Percentiles rank a stretch among this genome's conserved stretches.
Evolutionary conservation across 2,329 filamentous ascomycete species (phyloP).

Genomic region (Fusarium temperatum): DNA sequence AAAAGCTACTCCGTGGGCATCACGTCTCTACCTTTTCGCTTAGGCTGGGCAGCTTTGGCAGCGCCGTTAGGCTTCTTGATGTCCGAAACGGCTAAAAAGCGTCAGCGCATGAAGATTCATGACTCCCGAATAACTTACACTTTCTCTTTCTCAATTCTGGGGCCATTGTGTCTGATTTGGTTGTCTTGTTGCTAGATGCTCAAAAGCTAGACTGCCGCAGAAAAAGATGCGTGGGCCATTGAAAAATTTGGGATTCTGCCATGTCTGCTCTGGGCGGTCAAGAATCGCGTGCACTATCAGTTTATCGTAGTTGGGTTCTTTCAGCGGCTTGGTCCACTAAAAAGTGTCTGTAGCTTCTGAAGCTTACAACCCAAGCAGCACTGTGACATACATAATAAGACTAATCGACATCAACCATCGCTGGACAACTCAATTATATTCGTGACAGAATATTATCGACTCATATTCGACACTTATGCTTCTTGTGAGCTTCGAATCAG

Average conservation of each 20-base stretch:
- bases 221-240: conserved; percentile 37
- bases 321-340: conserved; percentile 36
- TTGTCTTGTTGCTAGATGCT: conserved; percentile 20
- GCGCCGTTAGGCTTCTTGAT: conserved; percentile 45
- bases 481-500: fast-evolving
- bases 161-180: conserved; percentile 52
- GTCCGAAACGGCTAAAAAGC: conserved; percentile 39
- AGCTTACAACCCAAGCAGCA: conserved; percentile 10
- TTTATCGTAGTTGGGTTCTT: conserved; percentile 32
- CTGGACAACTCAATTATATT: neutral
- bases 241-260: conserved; percentile 53
- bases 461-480: neutral
- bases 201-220: conserved; percentile 34
- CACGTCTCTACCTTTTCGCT: conserved; percentile 48
- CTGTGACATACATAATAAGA: neutral
- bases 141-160: conserved; percentile 55
- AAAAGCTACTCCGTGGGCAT: neutral
- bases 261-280: conserved; percentile 45
- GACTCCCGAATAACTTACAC: conserved; percentile 32
- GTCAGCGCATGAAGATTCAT: conserved; percentile 27
- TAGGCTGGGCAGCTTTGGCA: conserved; percentile 48
- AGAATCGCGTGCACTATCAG: conserved; percentile 30
- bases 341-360: conserved; percentile 22
- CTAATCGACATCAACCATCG: neutral
- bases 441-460: neutral